A percentile compares a stretch with the other conserved stretches of the same genome.
Evolutionary conservation across 192 early-diverging fungal genomes (phyloP).

Genomic region (Backusella macrospora): DNA sequence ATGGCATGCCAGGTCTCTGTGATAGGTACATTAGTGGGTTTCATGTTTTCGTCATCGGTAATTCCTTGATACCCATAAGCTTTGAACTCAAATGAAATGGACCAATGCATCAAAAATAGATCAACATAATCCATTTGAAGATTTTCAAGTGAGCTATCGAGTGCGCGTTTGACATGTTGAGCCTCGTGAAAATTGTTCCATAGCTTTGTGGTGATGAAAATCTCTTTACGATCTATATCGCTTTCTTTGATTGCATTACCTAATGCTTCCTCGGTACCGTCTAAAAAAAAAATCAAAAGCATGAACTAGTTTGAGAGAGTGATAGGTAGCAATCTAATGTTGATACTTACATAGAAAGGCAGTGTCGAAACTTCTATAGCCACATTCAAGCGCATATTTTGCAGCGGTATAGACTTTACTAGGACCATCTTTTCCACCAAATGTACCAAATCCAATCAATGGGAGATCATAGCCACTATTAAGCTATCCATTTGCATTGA

Average conservation of each 20-base stretch:
- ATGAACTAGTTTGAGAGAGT: too few relatives aligned
- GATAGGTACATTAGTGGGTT: conserved; percentile 46
- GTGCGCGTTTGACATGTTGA: conserved; percentile 60
- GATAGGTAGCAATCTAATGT: neutral
- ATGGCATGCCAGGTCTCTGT: conserved; percentile 72
- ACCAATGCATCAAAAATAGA: conserved; percentile 88
- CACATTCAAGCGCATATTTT: conserved; percentile 32
- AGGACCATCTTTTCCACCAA: conserved; percentile 18
- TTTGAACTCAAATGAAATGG: conserved; percentile 57
- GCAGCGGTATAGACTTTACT: conserved; percentile 28
- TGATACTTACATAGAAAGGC: conserved; percentile 31
- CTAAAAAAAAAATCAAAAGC: conserved; percentile 22
- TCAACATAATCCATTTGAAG: conserved; percentile 79
- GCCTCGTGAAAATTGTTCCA: conserved; percentile 53
- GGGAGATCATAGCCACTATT: conserved; percentile 39
- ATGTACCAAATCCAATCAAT: conserved; percentile 37
- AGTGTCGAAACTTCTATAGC: conserved; percentile 37
- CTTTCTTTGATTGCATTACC: conserved; percentile 59
- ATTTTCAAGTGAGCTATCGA: conserved; percentile 67
- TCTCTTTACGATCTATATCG: conserved; percentile 56
- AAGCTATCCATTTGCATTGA: conserved; percentile 4
- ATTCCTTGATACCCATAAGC: conserved; percentile 36
- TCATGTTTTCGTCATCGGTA: conserved; percentile 32
- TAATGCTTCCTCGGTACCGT: conserved; percentile 70
- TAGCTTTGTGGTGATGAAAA: conserved; percentile 71